Evolutionary conservation across 169 alveolate species (phyloP), one percentile per base, ranked within the genome.

Genomic region (Babesia microti): DNA sequence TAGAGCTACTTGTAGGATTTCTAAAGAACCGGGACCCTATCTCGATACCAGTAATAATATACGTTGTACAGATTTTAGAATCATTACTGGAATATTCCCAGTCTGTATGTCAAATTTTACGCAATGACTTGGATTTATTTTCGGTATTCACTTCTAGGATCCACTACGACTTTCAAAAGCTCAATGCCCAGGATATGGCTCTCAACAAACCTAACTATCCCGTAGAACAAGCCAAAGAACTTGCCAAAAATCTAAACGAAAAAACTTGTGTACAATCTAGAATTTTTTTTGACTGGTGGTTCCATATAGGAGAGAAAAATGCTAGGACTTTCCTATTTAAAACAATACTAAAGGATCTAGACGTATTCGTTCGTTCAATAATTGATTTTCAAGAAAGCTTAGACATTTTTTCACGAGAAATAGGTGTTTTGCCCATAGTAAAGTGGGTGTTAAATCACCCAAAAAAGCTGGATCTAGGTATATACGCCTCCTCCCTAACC

Each of bases 71-170:
- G 37, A 70, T 70, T 4, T 35, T 76, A 46, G 86, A 76, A 37
- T 68, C 86, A 3, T 44, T 76, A 18, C 39, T 76, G 40, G 86
- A 76, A 24, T 76, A 66, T 56, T 70, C 68, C 26, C 82, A 71
- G 0, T 53, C 60, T 21, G 79, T 66, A 19, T 69, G 72, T 29
- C 55, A 74, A 19, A 67, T 59, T 1, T 63, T 58, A 24, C 66
- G 73, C 27, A 59, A 66, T 18, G 83, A 76, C 44, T 63, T 66
- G 19, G 73, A 76, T 18, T 45, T 76, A n/a, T 76, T 53, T 44
- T 68, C 65, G 54, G 41, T 65, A 9, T 63, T 70, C 53, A 35
- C 60, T 4, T 70, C 82, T 9, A 69, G 86, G 27, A 44, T 76
- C 33, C 83, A 76, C 30, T 76, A 41, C 45, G 86, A 76, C 58